Conservation (phyloP, 148 eudicot genomes). For the Linanthus parryae region DNA sequence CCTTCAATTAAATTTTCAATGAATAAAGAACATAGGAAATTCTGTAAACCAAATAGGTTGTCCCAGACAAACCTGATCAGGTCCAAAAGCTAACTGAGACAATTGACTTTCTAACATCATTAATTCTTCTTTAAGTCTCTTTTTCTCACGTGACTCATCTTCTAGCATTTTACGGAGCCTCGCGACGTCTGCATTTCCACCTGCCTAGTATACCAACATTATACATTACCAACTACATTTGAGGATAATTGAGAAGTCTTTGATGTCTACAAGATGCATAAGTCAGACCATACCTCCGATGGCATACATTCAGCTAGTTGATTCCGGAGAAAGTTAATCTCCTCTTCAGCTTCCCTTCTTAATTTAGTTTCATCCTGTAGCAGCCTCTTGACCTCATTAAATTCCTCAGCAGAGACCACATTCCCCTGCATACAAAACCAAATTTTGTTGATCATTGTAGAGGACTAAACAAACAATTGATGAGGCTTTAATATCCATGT, state of each 20-base stretch:
- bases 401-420: constrained; percentile 30
- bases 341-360: constrained; percentile 64
- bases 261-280: too few relatives aligned
- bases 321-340: constrained; percentile 48
- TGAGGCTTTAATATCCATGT: too few relatives aligned
- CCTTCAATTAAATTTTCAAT: too few relatives aligned
- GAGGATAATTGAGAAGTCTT: too few relatives aligned
- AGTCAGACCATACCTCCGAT: constrained; percentile 48
- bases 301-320: constrained; percentile 52
- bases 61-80: constrained; percentile 91
- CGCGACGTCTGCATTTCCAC: constrained; percentile 53
- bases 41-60: too few relatives aligned
- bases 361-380: constrained; percentile 58
- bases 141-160: constrained; percentile 68
- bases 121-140: constrained; percentile 75
- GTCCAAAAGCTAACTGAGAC: constrained; percentile 61
- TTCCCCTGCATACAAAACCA: constrained; percentile 12
- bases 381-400: constrained; percentile 45
- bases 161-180: constrained; percentile 60
- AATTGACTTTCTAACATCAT: constrained; percentile 60
- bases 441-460: background rate
- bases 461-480: too few relatives aligned
- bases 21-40: too few relatives aligned
- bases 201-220: constrained; percentile 43
- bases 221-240: constrained; percentile 6